phyloP scores from a whole-genome alignment of 768 basidiomycete species.

The Solioccasus polychromus region DNA sequence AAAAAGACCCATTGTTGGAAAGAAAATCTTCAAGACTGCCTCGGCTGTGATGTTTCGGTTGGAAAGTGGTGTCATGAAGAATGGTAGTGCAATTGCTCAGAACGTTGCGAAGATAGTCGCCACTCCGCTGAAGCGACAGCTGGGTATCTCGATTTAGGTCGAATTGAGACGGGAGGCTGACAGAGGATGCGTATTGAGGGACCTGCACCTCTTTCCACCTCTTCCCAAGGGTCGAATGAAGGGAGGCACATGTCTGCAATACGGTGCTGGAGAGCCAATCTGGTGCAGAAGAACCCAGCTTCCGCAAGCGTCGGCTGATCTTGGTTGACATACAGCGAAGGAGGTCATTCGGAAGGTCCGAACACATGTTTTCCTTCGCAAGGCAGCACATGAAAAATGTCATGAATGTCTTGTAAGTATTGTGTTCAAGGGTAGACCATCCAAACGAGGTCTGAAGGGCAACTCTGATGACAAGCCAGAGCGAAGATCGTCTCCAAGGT shows the following conservation, averaged over 20 bases:
- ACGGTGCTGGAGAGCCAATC: not conserved
- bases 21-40: slow-evolving; percentile 15
- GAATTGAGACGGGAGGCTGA: not conserved
- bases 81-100: slow-evolving; percentile 1
- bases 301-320: not conserved
- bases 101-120: slow-evolving; percentile 25
- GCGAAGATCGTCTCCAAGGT: slow-evolving; percentile 24
- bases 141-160: not conserved
- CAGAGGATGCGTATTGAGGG: slow-evolving; percentile 26
- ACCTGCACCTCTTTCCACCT: slow-evolving; percentile 35
- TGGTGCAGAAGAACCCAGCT: not conserved
- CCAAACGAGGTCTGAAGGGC: not conserved
- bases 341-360: not conserved
- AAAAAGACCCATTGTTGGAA: slow-evolving; percentile 3
- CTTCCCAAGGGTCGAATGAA: slow-evolving; percentile 22
- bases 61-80: not conserved
- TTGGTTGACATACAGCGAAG: not conserved
- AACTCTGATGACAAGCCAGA: not conserved
- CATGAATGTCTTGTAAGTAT: not conserved
- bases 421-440: not conserved
- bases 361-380: not conserved
- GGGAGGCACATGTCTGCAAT: not conserved
- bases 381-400: not conserved
- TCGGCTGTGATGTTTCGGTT: not conserved
- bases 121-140: slow-evolving; percentile 22